A percentile compares a stretch with the other conserved stretches of the same genome.
Conservation (phyloP, 2,329 filamentous ascomycete genomes). For the Lasiodiplodia citricola region DNA sequence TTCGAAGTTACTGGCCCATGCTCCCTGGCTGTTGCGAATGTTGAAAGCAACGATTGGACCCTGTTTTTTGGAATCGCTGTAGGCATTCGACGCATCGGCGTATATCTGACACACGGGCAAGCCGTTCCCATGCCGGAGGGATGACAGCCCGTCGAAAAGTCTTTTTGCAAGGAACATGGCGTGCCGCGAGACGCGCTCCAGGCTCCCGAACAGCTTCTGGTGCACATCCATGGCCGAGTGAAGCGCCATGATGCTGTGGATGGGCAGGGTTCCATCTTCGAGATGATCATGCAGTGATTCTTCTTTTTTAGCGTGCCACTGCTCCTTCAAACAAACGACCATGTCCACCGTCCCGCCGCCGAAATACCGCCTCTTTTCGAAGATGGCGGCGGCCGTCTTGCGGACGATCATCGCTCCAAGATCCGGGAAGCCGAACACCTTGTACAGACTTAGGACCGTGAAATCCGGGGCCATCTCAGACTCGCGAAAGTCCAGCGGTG, state of each 20-base stretch:
- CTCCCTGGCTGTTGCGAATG: conserved; percentile 68
- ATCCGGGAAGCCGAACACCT: conserved; percentile 97
- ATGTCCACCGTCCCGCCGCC: conserved; percentile 94
- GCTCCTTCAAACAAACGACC: conserved; percentile 76
- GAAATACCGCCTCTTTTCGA: conserved; percentile 78
- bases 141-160: conserved; percentile 63
- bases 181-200: conserved; percentile 73
- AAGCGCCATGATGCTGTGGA: conserved; percentile 87
- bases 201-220: conserved; percentile 70
- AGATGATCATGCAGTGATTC: conserved; percentile 76
- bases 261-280: conserved; percentile 89
- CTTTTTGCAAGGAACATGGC: conserved; percentile 67
- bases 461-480: conserved; percentile 75
- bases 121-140: conserved; percentile 73
- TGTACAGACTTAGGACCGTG: conserved; percentile 86
- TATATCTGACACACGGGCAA: conserved; percentile 71
- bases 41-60: conserved; percentile 89
- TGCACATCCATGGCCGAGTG: conserved; percentile 76
- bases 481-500: conserved; percentile 73
- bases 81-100: conserved; percentile 47
- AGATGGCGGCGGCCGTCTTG: conserved; percentile 68
- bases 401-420: conserved; percentile 84
- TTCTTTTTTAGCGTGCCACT: conserved; percentile 82
- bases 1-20: conserved; percentile 81
- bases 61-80: conserved; percentile 53